Conservation (phyloP, 2,329 filamentous ascomycete species). For the Claviceps capensis region DNA sequence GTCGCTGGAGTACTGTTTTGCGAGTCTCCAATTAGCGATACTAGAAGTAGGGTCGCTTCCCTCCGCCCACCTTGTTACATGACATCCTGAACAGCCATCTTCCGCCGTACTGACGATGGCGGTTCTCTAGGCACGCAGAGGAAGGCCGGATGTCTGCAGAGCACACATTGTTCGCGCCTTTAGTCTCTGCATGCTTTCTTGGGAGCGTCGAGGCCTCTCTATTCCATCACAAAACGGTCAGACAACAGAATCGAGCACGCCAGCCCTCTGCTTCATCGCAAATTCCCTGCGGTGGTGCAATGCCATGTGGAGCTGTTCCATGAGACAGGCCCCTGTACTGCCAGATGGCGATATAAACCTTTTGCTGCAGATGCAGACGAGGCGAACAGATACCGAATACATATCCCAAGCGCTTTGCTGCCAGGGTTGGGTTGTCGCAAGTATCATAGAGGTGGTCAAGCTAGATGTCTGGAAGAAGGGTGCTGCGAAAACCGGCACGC, state of each 20-base stretch:
- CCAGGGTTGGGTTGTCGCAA: not conserved
- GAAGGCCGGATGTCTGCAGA: not conserved
- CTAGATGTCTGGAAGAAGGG: not conserved
- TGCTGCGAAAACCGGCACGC: not conserved
- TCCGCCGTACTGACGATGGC: not conserved
- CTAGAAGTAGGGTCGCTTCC: not conserved
- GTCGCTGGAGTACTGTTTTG: not conserved
- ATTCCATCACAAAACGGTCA: not conserved
- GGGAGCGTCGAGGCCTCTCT: not conserved
- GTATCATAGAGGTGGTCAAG: not conserved
- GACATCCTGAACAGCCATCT: no score
- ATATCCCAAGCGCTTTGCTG: not conserved
- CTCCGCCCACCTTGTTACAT: not conserved
- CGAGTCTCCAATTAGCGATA: not conserved
- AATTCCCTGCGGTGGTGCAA: not conserved
- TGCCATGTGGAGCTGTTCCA: not conserved
- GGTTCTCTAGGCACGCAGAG: not conserved
- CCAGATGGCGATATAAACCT: not conserved
- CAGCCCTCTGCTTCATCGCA: not conserved
- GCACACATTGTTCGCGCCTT: not conserved
- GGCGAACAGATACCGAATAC: not conserved
- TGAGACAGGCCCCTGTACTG: not conserved
- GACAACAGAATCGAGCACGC: not conserved
- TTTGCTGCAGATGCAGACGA: not conserved
- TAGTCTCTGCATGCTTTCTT: not conserved